These are phyloP conservation scores for Zygotorulaspora chibaensis DNA, from an alignment of 805 yeast species.

Conservation along the genomic window DNA sequence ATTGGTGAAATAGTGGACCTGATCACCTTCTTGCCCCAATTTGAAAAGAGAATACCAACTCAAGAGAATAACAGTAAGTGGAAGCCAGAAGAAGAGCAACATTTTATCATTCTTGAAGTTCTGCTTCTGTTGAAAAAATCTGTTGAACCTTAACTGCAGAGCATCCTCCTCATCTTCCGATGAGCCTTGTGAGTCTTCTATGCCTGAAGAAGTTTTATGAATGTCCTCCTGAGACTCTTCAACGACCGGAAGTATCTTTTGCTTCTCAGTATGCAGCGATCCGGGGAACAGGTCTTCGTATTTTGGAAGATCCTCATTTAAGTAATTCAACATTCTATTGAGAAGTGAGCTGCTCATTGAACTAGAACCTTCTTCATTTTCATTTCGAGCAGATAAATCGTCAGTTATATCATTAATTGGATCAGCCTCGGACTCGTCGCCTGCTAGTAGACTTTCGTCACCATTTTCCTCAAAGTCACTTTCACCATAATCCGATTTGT, in stretches of 20 bases:
- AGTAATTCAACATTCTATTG: conserved; percentile 37
- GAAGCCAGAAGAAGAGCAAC: conserved; percentile 89
- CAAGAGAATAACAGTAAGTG: conserved; percentile 57
- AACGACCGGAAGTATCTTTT: conserved; percentile 3
- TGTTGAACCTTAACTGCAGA: conserved; percentile 35
- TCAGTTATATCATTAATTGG: not conserved
- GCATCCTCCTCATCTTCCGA: conserved; percentile 35
- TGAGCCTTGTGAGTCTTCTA: conserved; percentile 26
- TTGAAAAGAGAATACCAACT: conserved; percentile 41
- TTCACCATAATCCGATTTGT: conserved; percentile 28
- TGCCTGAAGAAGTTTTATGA: conserved; percentile 6
- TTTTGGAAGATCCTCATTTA: conserved; percentile 54
- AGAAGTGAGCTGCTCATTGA: conserved; percentile 31
- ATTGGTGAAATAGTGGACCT: conserved; percentile 27
- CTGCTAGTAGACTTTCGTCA: conserved; percentile 21
- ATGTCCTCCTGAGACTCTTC: conserved; percentile 4
- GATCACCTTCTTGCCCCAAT: conserved; percentile 36
- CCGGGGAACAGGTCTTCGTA: conserved; percentile 72
- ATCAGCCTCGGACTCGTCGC: conserved; percentile 19
- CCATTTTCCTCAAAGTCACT: conserved; percentile 30
- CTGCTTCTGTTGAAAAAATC: conserved; percentile 42
- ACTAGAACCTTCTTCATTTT: conserved; percentile 6
- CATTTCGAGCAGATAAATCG: not conserved
- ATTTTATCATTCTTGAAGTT: conserved; percentile 67
- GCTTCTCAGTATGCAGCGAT: conserved; percentile 30